phyloP scores from a whole-genome alignment of 192 early-diverging fungal species.

The Mortierella antarctica region DNA sequence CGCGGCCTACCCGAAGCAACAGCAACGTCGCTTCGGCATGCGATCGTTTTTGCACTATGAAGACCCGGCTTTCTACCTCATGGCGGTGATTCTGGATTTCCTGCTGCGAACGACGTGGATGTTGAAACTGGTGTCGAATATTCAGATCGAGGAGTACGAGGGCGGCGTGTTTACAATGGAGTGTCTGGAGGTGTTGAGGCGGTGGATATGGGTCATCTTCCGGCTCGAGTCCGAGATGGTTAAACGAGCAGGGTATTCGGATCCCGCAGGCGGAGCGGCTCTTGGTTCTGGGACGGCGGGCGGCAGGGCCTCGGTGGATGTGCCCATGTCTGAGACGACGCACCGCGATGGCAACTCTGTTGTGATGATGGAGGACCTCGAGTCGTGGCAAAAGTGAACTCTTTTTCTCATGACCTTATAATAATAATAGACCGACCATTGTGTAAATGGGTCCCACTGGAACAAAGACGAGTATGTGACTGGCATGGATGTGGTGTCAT shows the following conservation, averaged over 20 bases:
- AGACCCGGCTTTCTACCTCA: constrained; percentile 73
- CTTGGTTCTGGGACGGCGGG: background rate
- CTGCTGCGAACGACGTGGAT: constrained; percentile 90
- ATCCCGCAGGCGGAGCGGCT: background rate
- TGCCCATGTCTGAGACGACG: constrained; percentile 3
- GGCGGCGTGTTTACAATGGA: constrained; percentile 83
- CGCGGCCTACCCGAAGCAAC: background rate
- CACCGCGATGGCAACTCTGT: constrained; percentile 2
- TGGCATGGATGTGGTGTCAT: too few species aligned
- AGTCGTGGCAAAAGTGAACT: constrained; percentile 39
- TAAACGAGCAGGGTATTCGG: constrained; percentile 44
- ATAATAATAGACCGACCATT: too few species aligned
- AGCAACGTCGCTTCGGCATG: background rate
- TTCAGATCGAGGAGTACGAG: constrained; percentile 72
- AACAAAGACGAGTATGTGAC: background rate
- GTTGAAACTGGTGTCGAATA: constrained; percentile 72
- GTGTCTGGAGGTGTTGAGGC: constrained; percentile 81
- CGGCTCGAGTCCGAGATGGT: constrained; percentile 88
- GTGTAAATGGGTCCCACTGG: background rate
- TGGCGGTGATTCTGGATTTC: constrained; percentile 83
- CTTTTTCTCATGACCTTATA: too few species aligned
- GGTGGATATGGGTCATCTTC: constrained; percentile 97
- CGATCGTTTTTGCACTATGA: constrained; percentile 69
- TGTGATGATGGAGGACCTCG: constrained; percentile 35
- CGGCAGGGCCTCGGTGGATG: background rate